phyloP scores from a whole-genome alignment of 2,329 filamentous ascomycete species.

The Xylariaceae sp. region DNA sequence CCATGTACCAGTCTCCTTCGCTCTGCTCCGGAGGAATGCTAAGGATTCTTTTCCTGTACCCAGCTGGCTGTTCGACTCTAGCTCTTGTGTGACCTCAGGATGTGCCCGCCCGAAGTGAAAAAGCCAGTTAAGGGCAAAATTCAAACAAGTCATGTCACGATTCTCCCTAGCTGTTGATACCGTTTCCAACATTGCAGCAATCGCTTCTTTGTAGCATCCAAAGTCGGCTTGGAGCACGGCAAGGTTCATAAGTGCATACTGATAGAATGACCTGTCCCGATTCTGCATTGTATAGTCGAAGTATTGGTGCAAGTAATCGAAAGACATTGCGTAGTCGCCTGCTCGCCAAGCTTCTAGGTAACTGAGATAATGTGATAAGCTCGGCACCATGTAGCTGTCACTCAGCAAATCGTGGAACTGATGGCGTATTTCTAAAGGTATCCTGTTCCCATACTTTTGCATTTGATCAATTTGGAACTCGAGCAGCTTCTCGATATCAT shows the following conservation, averaged over 20 bases:
- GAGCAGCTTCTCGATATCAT: constrained; percentile 80
- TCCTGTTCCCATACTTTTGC: constrained; percentile 79
- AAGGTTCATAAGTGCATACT: constrained; percentile 92
- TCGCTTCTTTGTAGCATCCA: constrained; percentile 85
- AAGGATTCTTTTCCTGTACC: constrained; percentile 82
- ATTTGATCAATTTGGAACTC: constrained; percentile 89
- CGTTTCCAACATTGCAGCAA: constrained; percentile 94
- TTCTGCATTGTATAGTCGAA: constrained; percentile 96
- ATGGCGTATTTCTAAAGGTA: constrained; percentile 75
- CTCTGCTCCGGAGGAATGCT: constrained; percentile 82
- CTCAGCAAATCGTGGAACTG: constrained; percentile 72
- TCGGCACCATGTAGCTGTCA: constrained; percentile 71
- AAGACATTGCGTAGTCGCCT: constrained; percentile 87
- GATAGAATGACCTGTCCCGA: constrained; percentile 83
- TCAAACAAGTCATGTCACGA: constrained; percentile 88
- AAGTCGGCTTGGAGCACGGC: constrained; percentile 95
- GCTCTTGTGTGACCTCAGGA: constrained; percentile 72
- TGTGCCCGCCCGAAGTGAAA: constrained; percentile 92
- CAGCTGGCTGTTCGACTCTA: constrained; percentile 74
- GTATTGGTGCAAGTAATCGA: constrained; percentile 90
- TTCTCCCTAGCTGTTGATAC: constrained; percentile 95
- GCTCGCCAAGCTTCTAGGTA: constrained; percentile 93
- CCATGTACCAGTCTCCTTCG: constrained; percentile 86
- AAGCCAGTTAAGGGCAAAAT: constrained; percentile 94
- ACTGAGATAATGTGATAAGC: constrained; percentile 76